Conservation (phyloP, 257 asterid genomes). For the Echium plantagineum region DNA sequence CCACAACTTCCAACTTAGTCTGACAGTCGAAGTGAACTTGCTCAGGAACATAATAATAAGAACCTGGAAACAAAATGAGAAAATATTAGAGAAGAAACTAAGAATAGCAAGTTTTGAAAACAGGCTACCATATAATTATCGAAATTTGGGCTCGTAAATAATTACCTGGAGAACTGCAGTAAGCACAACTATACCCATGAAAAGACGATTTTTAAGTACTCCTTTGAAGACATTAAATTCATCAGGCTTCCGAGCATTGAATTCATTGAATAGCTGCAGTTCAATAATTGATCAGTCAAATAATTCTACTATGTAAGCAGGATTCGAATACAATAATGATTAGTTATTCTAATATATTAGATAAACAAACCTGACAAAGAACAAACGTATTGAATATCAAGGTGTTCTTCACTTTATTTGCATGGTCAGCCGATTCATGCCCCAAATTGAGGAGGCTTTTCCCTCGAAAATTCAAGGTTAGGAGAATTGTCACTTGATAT, state of each 20-base stretch:
- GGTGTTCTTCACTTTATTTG: conserved; percentile 9
- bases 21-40: conserved; percentile 56
- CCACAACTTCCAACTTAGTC: conserved; percentile 87
- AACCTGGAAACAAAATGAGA: conserved; percentile 29
- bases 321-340: not conserved
- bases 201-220: conserved; percentile 23
- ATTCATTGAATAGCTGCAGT: conserved; percentile 69
- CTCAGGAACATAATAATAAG: conserved; percentile 78
- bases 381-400: conserved; percentile 40
- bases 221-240: conserved; percentile 36
- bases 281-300: not conserved
- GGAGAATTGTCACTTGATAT: conserved; percentile 79
- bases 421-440: conserved; percentile 34
- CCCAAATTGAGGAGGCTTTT: conserved; percentile 41
- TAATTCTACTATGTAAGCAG: not conserved
- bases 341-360: not conserved
- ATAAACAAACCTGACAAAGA: conserved; percentile 61
- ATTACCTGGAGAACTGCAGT: conserved; percentile 24
- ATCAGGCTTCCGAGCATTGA: conserved; percentile 91
- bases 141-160: conserved; percentile 21
- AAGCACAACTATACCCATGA: conserved; percentile 21
- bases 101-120: conserved; percentile 1
- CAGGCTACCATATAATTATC: conserved; percentile 25
- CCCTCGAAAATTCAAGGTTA: conserved; percentile 73
- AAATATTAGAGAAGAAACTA: not conserved